Evolutionary conservation across 2,329 filamentous ascomycete species (phyloP).

Genomic region (Neofusicoccum sp.): DNA sequence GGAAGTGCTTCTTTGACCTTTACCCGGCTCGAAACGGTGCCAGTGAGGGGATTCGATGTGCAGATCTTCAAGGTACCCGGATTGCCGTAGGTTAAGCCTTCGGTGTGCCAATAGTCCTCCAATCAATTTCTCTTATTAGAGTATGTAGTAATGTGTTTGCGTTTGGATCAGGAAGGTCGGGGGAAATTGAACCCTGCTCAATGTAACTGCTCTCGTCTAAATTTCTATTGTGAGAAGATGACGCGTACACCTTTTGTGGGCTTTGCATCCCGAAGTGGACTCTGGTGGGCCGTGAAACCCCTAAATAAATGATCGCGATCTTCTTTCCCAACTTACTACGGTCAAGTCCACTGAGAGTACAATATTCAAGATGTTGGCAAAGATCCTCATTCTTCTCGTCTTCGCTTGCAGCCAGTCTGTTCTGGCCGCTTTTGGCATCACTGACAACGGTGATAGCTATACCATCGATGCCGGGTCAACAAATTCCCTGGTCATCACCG

Average conservation of each 20-base stretch:
- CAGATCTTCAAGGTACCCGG: neutral
- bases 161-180: neutral
- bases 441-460: constrained; percentile 33
- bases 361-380: neutral
- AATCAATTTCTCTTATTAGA: neutral
- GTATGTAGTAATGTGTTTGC: neutral
- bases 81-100: neutral
- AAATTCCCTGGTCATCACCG: constrained; percentile 37
- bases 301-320: neutral
- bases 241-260: neutral
- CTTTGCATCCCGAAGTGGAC: neutral
- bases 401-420: constrained; percentile 22
- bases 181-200: neutral
- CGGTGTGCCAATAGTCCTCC: constrained; percentile 8
- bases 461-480: constrained; percentile 39
- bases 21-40: neutral
- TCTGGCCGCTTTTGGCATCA: constrained; percentile 41
- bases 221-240: neutral
- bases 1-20: neutral
- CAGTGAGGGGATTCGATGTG: neutral
- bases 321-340: too few relatives aligned
- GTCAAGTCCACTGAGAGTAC: neutral
- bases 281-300: neutral
- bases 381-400: neutral
- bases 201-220: neutral